Conservation (phyloP, 2,329 filamentous ascomycete species). For the Diplodia sapinea region DNA sequence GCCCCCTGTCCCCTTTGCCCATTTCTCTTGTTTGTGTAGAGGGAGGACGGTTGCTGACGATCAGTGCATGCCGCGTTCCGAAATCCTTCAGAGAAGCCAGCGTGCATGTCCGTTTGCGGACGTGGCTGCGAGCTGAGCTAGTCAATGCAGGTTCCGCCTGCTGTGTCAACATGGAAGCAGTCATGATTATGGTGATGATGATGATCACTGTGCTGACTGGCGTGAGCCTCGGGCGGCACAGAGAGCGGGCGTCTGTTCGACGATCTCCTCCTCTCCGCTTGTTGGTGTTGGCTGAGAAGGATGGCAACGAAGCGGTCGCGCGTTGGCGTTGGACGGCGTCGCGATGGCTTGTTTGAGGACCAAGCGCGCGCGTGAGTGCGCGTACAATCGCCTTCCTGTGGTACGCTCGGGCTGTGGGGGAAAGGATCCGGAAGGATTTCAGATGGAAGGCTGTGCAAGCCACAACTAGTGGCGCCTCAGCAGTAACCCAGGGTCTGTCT, state of each 20-base stretch:
- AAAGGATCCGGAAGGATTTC: slow-evolving; percentile 8
- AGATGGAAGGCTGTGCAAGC: slow-evolving; percentile 16
- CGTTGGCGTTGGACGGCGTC: slow-evolving; percentile 13
- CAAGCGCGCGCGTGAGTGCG: neutral
- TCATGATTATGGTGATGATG: neutral
- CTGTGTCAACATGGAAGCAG: neutral
- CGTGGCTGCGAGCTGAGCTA: neutral
- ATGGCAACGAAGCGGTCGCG: neutral
- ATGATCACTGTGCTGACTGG: slow-evolving; percentile 9
- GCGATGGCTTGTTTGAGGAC: slow-evolving; percentile 2
- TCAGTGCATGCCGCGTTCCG: neutral
- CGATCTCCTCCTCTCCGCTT: neutral
- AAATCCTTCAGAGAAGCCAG: slow-evolving; percentile 1
- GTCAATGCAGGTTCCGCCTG: neutral
- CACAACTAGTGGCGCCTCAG: neutral
- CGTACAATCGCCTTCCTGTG: slow-evolving; percentile 1
- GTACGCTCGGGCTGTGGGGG: neutral
- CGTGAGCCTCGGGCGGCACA: neutral
- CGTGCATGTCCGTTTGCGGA: neutral
- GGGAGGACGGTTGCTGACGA: neutral
- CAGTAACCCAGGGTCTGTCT: neutral
- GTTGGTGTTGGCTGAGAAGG: slow-evolving; percentile 11
- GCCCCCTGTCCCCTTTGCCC: neutral
- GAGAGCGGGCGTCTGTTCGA: neutral
- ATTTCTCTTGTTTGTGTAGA: neutral